These are phyloP conservation scores for Dryadomyces sulphureus DNA, from an alignment of 2,329 filamentous ascomycete species.

Conservation along the genomic window DNA sequence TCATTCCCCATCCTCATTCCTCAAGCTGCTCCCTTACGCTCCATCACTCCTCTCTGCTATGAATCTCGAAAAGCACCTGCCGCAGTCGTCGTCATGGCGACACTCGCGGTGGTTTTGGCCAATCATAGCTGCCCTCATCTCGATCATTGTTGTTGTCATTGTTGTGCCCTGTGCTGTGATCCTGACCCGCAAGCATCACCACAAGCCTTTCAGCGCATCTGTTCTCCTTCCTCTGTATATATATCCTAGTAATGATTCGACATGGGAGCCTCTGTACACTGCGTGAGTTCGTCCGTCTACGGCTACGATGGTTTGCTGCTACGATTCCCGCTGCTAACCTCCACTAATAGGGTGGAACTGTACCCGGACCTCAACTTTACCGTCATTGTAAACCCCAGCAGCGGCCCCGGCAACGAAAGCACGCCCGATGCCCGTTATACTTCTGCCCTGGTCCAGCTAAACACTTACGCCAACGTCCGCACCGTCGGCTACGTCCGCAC, in stretches of 20 bases:
- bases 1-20: neutral
- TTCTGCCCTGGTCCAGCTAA: neutral
- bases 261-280: conserved; percentile 5
- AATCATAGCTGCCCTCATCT: neutral
- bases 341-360: neutral
- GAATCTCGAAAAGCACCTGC: conserved; percentile 3
- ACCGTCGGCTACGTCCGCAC: conserved; percentile 6
- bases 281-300: conserved; percentile 2
- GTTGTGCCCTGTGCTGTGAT: conserved; percentile 3
- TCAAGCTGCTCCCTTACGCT: neutral
- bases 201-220: neutral
- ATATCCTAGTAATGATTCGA: conserved; percentile 5
- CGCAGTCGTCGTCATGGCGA: neutral
- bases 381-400: conserved; percentile 8
- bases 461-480: neutral
- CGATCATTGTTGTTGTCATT: conserved; percentile 3
- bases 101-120: neutral
- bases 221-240: conserved; percentile 8
- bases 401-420: conserved; percentile 4
- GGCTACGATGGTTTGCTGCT: neutral
- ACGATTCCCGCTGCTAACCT: neutral
- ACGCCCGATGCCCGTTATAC: neutral
- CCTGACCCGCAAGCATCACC: neutral
- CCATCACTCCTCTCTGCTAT: neutral
- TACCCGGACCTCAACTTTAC: conserved; percentile 6